phyloP scores from a whole-genome alignment of 345 rosid species.

The Anastatica hierochuntica region DNA sequence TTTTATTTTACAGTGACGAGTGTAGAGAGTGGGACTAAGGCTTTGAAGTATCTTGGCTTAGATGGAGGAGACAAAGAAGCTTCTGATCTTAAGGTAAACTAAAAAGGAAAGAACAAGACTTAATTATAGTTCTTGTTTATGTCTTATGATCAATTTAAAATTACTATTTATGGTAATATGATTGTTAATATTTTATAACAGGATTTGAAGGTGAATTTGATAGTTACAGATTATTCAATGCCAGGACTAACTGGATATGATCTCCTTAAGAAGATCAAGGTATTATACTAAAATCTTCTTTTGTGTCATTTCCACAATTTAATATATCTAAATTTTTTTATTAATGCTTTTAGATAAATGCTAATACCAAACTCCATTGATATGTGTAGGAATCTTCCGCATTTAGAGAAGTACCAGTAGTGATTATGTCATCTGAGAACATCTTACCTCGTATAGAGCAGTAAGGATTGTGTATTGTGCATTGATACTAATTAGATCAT shows the following conservation, averaged over 20 bases:
- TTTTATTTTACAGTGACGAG: conserved; percentile 44
- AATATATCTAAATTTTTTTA: too few relatives aligned
- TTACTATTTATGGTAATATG: background rate
- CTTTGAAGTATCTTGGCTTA: conserved; percentile 73
- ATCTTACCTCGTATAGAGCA: conserved; percentile 58
- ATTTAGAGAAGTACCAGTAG: conserved; percentile 65
- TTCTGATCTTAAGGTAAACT: conserved; percentile 51
- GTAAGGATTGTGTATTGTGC: conserved; percentile 20
- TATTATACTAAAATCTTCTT: background rate
- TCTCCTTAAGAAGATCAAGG: conserved; percentile 72
- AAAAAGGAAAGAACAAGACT: too few relatives aligned
- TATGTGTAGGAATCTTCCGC: conserved; percentile 48
- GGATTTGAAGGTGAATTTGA: conserved; percentile 74
- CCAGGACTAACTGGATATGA: conserved; percentile 84
- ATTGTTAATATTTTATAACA: conserved; percentile 11
- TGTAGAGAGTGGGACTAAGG: conserved; percentile 69
- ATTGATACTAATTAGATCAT: background rate
- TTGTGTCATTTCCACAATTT: background rate
- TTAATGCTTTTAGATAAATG: background rate
- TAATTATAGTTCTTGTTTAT: too few relatives aligned
- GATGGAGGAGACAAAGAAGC: conserved; percentile 56
- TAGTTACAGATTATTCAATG: conserved; percentile 78
- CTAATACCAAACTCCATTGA: background rate
- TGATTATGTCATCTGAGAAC: conserved; percentile 81
- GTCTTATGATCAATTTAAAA: too few relatives aligned